Evolutionary conservation across 2,329 filamentous ascomycete genomes (phyloP).

Genomic region (Chlorencoelia australis): DNA sequence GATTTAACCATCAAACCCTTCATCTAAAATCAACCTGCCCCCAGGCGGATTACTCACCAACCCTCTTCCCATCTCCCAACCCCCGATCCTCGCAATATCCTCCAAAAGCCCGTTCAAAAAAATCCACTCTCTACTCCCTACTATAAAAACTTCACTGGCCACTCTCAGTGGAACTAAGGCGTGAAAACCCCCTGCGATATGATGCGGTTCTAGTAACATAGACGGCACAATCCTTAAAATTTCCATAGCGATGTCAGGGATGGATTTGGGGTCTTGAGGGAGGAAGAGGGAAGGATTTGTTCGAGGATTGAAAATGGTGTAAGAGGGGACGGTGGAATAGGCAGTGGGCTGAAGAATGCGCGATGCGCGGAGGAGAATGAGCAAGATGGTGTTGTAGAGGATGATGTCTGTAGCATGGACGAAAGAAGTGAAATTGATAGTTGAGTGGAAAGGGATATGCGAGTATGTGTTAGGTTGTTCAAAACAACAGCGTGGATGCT

Average conservation of each 20-base stretch:
- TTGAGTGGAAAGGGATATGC: slow-evolving; percentile 5
- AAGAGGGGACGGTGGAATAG: neutral
- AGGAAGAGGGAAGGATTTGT: slow-evolving; percentile 9
- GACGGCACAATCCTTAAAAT: slow-evolving; percentile 7
- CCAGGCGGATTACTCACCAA: slow-evolving; percentile 7
- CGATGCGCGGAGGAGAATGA: slow-evolving; percentile 2
- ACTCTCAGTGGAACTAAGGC: slow-evolving; percentile 9
- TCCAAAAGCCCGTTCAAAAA: slow-evolving; percentile 8
- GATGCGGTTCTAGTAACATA: slow-evolving; percentile 5
- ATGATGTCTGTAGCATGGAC: slow-evolving; percentile 5
- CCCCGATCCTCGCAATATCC: slow-evolving; percentile 11
- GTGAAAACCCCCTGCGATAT: slow-evolving; percentile 10
- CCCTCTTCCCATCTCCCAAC: slow-evolving; percentile 9
- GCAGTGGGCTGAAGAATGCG: neutral
- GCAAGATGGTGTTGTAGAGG: slow-evolving; percentile 9
- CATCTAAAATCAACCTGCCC: slow-evolving; percentile 7
- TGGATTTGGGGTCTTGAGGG: slow-evolving; percentile 10
- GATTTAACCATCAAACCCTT: neutral
- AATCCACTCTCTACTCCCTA: slow-evolving; percentile 7
- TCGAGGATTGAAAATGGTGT: slow-evolving; percentile 3
- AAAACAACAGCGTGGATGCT: slow-evolving; percentile 7
- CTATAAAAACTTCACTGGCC: slow-evolving; percentile 7
- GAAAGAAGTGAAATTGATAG: slow-evolving; percentile 7
- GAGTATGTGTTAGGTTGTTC: slow-evolving; percentile 3
- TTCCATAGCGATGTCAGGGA: slow-evolving; percentile 9